Evolutionary conservation across 2,329 filamentous ascomycete genomes (phyloP), one percentile per base, ranked within the genome.

Genomic region (Botryosphaeria dothidea): DNA sequence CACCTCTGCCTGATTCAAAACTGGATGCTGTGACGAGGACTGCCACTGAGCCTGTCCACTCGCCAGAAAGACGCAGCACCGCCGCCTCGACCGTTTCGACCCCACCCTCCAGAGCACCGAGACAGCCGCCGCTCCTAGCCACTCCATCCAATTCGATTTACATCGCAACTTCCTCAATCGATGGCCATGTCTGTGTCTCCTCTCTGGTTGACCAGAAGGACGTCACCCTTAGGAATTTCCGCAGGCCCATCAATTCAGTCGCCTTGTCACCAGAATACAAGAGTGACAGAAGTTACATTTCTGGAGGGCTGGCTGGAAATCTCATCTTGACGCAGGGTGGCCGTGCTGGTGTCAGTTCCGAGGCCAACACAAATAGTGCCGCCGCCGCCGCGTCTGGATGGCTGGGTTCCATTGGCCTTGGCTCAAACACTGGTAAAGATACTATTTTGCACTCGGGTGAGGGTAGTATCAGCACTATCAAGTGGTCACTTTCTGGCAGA

Each of bases 221-320:
- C 78, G 93, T 97, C 2, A 90, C 93, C 65, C 79, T 98, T 29
- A 89, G 95, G 29, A 97, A 97, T 75, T 99, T 98, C 80, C 92
- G 92, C 1, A 87, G 96, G 4, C 96, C 96, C 0, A 88, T 99
- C 2, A 93, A 97, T 73, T 89, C 93, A 5, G 92, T 99, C 1
- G 92, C 93, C 0, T 79, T 99, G n/a, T 98, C 95, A 0, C 95
- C 95, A 0, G 93, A 98, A 61, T 99, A 92, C 81, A 97, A 91
- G 75, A 91, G 85, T 65, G 95, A 99, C 74, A 86, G 90, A 64
- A 91, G 90, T 2, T 99, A 97, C 74, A 80, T 99, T 0, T 98
- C 94, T 0, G 95, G 95, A 46, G 95, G 96, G 0, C 84, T 92
- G 54, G 92, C 94, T 23, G 95, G 94, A 0, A 92, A 92, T 69